Percentiles rank a stretch among this genome's conserved stretches.
Conservation (phyloP, 164 flowering plant species). For the grape (Vitis vinifera) region DNA sequence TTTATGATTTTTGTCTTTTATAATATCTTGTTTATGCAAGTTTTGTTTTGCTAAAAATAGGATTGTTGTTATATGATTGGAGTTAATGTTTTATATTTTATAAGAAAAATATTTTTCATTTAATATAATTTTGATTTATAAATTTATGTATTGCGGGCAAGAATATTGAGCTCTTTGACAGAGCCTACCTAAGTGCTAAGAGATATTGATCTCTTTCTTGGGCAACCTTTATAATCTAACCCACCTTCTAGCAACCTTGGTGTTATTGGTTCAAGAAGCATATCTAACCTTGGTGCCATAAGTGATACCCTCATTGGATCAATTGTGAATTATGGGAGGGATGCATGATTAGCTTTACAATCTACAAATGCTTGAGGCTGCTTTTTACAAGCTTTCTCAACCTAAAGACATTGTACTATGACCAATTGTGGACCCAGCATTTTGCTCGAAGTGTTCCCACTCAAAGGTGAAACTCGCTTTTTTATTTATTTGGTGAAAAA, state of each 20-base stretch:
- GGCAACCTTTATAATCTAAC: constrained; percentile 73
- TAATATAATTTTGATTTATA: not conserved
- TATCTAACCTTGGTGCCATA: constrained; percentile 88
- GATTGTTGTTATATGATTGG: not conserved
- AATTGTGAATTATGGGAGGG: constrained; percentile 49
- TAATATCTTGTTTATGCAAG: not conserved
- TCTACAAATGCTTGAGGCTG: constrained; percentile 90
- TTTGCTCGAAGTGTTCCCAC: too few species aligned
- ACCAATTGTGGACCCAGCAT: too few species aligned
- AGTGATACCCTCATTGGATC: constrained; percentile 75
- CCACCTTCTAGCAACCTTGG: constrained; percentile 76
- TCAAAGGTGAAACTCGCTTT: too few species aligned
- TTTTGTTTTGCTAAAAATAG: not conserved
- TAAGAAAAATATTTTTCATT: too few species aligned
- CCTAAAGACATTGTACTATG: constrained; percentile 49
- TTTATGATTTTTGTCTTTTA: not conserved
- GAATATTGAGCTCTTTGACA: constrained; percentile 49
- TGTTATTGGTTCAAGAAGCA: constrained; percentile 93
- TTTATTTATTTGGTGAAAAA: too few species aligned
- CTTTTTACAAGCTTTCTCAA: constrained; percentile 80
- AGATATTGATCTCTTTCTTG: constrained; percentile 80
- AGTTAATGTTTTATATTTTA: too few species aligned
- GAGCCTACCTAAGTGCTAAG: constrained; percentile 57
- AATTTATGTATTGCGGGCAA: constrained; percentile 41
- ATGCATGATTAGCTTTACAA: constrained; percentile 74